Conservation (phyloP, 495 filamentous ascomycete genomes). For the Chlorociboria aeruginascens region DNA sequence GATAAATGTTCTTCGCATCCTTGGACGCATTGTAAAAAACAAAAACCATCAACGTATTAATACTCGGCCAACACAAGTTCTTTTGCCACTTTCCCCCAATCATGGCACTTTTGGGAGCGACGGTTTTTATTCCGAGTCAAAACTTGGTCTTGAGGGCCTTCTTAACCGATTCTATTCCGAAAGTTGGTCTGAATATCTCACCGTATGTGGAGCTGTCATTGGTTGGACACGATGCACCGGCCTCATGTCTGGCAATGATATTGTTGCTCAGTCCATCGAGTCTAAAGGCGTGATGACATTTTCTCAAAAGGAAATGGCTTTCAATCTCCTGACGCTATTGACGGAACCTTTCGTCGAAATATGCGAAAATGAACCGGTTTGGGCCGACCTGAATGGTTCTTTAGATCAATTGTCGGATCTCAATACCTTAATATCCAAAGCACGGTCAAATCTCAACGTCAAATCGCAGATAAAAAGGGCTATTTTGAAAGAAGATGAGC, state of each 20-base stretch:
- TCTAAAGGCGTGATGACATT: constrained; percentile 90
- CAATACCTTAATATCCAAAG: no score
- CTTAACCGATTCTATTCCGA: constrained; percentile 97
- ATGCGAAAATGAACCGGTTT: constrained; percentile 86
- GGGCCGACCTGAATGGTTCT: constrained; percentile 90
- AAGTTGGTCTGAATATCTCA: constrained; percentile 90
- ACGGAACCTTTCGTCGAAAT: constrained; percentile 79
- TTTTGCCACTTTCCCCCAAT: constrained; percentile 90
- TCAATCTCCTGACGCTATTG: constrained; percentile 93
- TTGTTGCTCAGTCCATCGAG: constrained; percentile 90
- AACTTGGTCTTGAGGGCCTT: constrained; percentile 85
- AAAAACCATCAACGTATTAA: constrained; percentile 74
- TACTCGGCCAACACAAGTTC: constrained; percentile 88
- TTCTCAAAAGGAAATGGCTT: constrained; percentile 98
- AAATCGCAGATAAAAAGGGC: constrained; percentile 79
- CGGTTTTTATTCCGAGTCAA: constrained; percentile 96
- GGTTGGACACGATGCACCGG: constrained; percentile 97
- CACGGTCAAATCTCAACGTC: constrained; percentile 43
- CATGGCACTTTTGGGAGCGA: constrained; percentile 97
- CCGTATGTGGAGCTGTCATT: constrained; percentile 93
- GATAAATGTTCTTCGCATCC: constrained; percentile 81
- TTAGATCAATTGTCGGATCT: constrained; percentile 90
- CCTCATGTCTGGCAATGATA: constrained; percentile 93
- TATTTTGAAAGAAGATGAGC: constrained; percentile 26
- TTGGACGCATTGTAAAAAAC: constrained; percentile 77